Evolutionary conservation across 1,139 yeast species (phyloP).

Genomic region (Yamadazyma songkhlaensis): DNA sequence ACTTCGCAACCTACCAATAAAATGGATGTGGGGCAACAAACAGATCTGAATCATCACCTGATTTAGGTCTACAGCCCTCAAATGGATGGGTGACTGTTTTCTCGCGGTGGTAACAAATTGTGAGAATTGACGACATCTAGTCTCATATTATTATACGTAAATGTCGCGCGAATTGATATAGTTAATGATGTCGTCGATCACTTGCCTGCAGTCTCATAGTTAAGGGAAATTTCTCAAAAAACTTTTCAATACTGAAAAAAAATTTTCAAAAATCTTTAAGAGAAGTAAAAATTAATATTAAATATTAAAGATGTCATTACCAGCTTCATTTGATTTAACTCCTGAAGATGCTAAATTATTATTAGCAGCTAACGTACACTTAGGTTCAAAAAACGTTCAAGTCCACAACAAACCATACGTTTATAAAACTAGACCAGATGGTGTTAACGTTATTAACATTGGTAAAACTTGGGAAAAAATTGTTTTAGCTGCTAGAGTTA

Average conservation of each 20-base stretch:
- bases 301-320: conserved; percentile 62
- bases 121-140: too few relatives aligned
- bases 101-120: neutral
- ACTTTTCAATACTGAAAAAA: conserved; percentile 4
- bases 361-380: conserved; percentile 99
- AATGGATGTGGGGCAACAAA: too few relatives aligned
- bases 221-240: conserved; percentile 8
- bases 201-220: conserved; percentile 10
- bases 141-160: too few relatives aligned
- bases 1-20: too few relatives aligned
- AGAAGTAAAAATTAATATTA: conserved; percentile 2
- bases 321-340: conserved; percentile 88
- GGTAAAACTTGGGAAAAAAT: conserved; percentile 99
- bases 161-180: neutral
- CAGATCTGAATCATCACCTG: too few relatives aligned
- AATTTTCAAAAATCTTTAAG: conserved; percentile 3
- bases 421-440: conserved; percentile 99
- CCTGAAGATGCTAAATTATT: conserved; percentile 99
- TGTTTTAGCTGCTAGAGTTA: conserved; percentile 99
- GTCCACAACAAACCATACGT: conserved; percentile 99
- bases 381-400: conserved; percentile 99
- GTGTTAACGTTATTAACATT: conserved; percentile 97
- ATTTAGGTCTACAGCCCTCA: neutral
- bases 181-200: neutral
- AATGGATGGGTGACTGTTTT: neutral